These are phyloP conservation scores for Xeromyces bisporus DNA, from an alignment of 495 filamentous ascomycete species.

Conservation along the genomic window DNA sequence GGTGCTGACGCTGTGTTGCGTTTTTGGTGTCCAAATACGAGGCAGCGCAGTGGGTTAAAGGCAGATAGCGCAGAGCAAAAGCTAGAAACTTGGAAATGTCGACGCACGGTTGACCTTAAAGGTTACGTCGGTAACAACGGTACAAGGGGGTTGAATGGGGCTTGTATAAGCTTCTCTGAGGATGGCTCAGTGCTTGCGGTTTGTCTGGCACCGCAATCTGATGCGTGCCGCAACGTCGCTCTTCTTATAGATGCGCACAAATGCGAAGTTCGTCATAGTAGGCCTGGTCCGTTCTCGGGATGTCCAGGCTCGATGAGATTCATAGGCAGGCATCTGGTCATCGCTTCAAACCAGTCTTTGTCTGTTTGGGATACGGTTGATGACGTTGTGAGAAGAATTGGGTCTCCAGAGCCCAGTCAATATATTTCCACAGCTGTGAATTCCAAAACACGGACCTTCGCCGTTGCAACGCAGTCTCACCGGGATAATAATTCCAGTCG, in stretches of 20 bases:
- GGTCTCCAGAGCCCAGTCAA: conserved; percentile 3
- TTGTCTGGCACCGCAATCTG: conserved; percentile 17
- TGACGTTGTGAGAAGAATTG: conserved; percentile 18
- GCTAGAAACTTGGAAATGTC: conserved; percentile 58
- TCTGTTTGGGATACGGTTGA: conserved; percentile 28
- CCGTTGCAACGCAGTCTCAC: conserved; percentile 9
- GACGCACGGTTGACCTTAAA: conserved; percentile 37
- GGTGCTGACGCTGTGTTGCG: conserved; percentile 63
- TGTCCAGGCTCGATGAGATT: conserved; percentile 16
- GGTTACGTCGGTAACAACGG: conserved; percentile 19
- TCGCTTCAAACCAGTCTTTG: conserved; percentile 20
- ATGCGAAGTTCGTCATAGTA: conserved; percentile 17
- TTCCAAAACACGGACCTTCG: conserved; percentile 19
- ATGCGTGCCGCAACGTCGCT: conserved; percentile 11
- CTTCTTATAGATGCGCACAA: conserved; percentile 22
- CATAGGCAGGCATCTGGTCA: conserved; percentile 18
- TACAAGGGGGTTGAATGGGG: conserved; percentile 13
- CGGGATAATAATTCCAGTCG: not conserved
- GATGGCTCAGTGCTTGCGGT: conserved; percentile 77
- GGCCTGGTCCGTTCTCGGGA: conserved; percentile 16
- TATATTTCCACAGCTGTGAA: conserved; percentile 15
- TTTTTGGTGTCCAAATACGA: conserved; percentile 56
- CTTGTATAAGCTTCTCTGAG: conserved; percentile 52
- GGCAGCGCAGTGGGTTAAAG: conserved; percentile 43
- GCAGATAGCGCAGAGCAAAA: conserved; percentile 33